A percentile compares a stretch with the other conserved stretches of the same genome.
These are phyloP conservation scores for Coelastrella sp. DNA, from an alignment of 139 green algal genomes.

Conservation along the genomic window DNA sequence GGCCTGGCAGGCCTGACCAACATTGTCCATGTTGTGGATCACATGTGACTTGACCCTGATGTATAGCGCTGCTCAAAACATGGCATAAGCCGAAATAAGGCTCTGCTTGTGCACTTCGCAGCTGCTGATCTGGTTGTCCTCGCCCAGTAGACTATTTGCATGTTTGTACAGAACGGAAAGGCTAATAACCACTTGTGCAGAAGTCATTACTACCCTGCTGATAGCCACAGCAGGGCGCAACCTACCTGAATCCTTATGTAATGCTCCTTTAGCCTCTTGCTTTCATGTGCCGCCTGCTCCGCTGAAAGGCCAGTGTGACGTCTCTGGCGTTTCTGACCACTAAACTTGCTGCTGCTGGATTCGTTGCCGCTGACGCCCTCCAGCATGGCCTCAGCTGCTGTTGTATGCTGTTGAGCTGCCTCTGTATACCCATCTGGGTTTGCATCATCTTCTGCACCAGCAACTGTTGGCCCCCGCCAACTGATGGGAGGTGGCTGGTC, in stretches of 20 bases:
- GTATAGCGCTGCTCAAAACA: no score
- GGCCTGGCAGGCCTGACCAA: no score
- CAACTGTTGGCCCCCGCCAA: background rate
- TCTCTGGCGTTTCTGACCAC: background rate
- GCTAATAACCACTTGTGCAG: no score
- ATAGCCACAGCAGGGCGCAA: no score
- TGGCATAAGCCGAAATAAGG: no score
- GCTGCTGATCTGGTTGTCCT: no score
- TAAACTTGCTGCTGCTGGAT: background rate
- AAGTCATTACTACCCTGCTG: no score
- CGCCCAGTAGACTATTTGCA: no score
- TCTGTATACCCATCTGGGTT: conserved; percentile 12
- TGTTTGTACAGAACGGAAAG: no score
- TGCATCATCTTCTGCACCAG: background rate
- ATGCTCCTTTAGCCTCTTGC: conserved; percentile 54
- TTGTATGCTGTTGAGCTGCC: conserved; percentile 26
- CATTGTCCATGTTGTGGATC: no score
- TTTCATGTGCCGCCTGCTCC: conserved; percentile 58
- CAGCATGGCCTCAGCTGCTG: conserved; percentile 20
- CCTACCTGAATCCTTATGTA: conserved; percentile 45
- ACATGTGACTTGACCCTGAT: no score
- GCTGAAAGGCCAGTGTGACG: conserved; percentile 11
- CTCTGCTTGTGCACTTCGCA: no score
- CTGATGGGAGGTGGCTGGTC: background rate
- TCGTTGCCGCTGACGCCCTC: background rate